Conservation (phyloP, 1,284 basidiomycete species). For the Marasmius oreades region DNA sequence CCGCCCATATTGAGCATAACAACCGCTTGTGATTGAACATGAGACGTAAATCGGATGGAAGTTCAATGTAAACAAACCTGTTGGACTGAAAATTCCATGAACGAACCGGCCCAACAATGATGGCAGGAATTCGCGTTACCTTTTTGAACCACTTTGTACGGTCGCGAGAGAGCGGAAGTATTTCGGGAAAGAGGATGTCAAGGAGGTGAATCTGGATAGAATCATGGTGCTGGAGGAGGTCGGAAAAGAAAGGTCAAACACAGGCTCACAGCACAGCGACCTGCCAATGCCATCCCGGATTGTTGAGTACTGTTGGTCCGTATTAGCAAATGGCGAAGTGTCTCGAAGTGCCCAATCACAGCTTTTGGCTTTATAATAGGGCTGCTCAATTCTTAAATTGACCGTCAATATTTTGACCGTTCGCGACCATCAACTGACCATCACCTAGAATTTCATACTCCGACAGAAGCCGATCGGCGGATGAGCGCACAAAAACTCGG, state of each 20-base stretch:
- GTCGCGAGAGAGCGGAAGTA: constrained; percentile 8
- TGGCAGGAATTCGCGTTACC: background rate
- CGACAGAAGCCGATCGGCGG: too few species aligned
- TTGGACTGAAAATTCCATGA: constrained; percentile 40
- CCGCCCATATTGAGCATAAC: constrained; percentile 99
- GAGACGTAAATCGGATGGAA: constrained; percentile 13
- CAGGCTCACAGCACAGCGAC: too few species aligned
- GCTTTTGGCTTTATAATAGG: too few species aligned
- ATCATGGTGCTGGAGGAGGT: background rate
- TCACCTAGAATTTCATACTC: too few species aligned
- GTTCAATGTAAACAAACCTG: constrained; percentile 42
- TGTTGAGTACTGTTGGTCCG: too few species aligned
- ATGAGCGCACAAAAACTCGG: too few species aligned
- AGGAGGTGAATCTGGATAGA: background rate
- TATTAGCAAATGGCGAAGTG: too few species aligned
- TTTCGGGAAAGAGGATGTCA: background rate
- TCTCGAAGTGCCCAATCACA: too few species aligned
- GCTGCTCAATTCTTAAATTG: too few species aligned
- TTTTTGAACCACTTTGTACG: background rate
- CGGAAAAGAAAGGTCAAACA: background rate
- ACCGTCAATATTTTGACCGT: too few species aligned
- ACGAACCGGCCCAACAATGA: background rate
- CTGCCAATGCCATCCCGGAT: too few species aligned
- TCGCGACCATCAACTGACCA: too few species aligned
- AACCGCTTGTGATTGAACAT: constrained; percentile 52